Conservation (phyloP, 129 eudicot species). For the Flaveria sonorensis region DNA sequence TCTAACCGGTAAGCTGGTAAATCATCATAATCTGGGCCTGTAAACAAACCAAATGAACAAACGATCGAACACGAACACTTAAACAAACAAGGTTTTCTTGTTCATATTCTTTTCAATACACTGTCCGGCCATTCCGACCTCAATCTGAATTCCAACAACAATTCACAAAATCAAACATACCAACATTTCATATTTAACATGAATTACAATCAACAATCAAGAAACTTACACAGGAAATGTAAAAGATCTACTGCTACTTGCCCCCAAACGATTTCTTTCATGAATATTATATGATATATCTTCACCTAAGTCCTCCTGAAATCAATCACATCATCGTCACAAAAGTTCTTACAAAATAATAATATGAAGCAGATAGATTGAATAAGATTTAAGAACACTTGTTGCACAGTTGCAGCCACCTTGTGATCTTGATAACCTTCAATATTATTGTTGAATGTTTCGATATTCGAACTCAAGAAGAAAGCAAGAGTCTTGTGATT, state of each 20-base stretch:
- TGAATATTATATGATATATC: background rate
- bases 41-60: no score
- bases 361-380: background rate
- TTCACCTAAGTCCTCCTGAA: conserved; percentile 20
- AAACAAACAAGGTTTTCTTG: no score
- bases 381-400: background rate
- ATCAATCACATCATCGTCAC: background rate
- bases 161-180: background rate
- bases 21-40: no score
- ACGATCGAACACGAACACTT: no score
- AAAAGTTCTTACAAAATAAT: background rate
- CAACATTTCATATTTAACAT: background rate
- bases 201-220: background rate
- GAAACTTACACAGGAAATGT: conserved; percentile 51
- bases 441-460: conserved; percentile 5
- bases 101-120: background rate
- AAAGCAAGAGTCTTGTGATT: conserved; percentile 29
- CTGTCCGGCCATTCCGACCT: conserved; percentile 41
- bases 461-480: conserved; percentile 30
- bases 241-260: conserved; percentile 51
- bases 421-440: conserved; percentile 28
- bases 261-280: background rate
- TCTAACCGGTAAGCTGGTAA: no score
- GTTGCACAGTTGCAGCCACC: conserved; percentile 11
- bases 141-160: conserved; percentile 33